Conservation (phyloP, 352 stramenopile species). For the Phytophthora sp. region DNA sequence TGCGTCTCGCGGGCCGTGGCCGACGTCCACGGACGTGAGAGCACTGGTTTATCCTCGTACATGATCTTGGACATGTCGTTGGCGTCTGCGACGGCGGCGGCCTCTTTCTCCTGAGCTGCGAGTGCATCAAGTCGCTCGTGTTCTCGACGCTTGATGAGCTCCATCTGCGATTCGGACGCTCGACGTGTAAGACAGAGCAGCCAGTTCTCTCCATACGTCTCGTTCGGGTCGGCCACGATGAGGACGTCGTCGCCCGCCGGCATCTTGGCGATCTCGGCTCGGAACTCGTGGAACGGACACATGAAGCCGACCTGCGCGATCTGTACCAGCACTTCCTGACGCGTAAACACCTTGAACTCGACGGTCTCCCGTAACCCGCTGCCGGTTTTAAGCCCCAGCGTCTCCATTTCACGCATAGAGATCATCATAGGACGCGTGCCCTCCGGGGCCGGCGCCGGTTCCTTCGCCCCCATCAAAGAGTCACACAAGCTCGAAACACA, state of each 20-base stretch:
- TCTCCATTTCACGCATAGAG: slow-evolving; percentile 88
- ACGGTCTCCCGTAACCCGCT: slow-evolving; percentile 80
- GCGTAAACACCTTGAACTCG: slow-evolving; percentile 71
- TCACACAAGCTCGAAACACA: neutral
- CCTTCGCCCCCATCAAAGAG: slow-evolving; percentile 31
- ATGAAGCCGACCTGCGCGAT: slow-evolving; percentile 84
- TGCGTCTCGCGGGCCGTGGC: slow-evolving; percentile 57
- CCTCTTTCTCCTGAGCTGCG: slow-evolving; percentile 41
- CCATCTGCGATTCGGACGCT: slow-evolving; percentile 71
- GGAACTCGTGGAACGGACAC: slow-evolving; percentile 81
- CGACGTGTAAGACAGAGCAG: slow-evolving; percentile 74
- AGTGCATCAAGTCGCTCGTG: slow-evolving; percentile 55
- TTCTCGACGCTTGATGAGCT: slow-evolving; percentile 57
- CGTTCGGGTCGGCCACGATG: slow-evolving; percentile 74
- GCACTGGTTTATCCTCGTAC: slow-evolving; percentile 77
- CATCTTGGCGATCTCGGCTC: slow-evolving; percentile 70
- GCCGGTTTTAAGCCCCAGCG: slow-evolving; percentile 77
- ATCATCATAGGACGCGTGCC: slow-evolving; percentile 85
- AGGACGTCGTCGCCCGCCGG: slow-evolving; percentile 69
- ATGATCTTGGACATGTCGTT: slow-evolving; percentile 64
- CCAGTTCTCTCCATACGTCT: slow-evolving; percentile 89
- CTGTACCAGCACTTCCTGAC: slow-evolving; percentile 73
- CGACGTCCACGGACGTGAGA: slow-evolving; percentile 66
- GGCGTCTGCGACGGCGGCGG: slow-evolving; percentile 29
- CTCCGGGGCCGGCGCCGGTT: slow-evolving; percentile 61